phyloP scores from a whole-genome alignment of 2,329 filamentous ascomycete genomes.

The Didymella glomerata region DNA sequence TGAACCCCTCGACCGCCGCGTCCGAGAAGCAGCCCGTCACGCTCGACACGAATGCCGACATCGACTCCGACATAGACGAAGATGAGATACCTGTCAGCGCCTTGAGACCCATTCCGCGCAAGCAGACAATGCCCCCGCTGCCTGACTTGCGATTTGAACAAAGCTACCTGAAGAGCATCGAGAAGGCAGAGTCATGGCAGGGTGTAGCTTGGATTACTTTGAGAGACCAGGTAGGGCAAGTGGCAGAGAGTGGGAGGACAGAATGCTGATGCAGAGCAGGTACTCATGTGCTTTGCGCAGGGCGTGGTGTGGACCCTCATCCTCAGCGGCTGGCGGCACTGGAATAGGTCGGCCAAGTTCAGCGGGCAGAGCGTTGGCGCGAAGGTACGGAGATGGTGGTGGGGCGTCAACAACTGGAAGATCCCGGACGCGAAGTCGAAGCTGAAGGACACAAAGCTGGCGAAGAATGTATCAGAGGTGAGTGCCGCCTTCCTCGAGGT shows the following conservation, averaged over 20 bases:
- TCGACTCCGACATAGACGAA: constrained; percentile 62
- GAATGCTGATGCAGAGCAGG: constrained; percentile 56
- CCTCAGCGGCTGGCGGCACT: constrained; percentile 86
- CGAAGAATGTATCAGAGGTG: constrained; percentile 49
- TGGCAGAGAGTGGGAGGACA: background rate
- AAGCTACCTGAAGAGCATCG: constrained; percentile 92
- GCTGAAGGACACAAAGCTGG: constrained; percentile 43
- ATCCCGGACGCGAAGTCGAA: constrained; percentile 36
- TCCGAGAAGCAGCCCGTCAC: constrained; percentile 70
- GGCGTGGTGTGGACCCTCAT: constrained; percentile 88
- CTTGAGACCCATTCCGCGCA: constrained; percentile 63
- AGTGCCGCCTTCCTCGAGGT: constrained; percentile 47
- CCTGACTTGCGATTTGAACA: constrained; percentile 95
- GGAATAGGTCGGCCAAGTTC: constrained; percentile 81
- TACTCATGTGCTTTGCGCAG: constrained; percentile 86
- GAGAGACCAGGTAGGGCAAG: constrained; percentile 76
- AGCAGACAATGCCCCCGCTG: constrained; percentile 71
- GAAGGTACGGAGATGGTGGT: constrained; percentile 90
- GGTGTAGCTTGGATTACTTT: constrained; percentile 84
- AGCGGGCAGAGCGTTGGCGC: constrained; percentile 80
- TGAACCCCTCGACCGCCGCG: constrained; percentile 80
- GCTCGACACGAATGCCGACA: constrained; percentile 45
- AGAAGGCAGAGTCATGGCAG: constrained; percentile 79
- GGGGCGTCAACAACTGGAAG: constrained; percentile 88
- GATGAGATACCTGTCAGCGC: constrained; percentile 75